These are phyloP conservation scores for Pichia ethanolica DNA, from an alignment of 805 yeast species.

Conservation along the genomic window DNA sequence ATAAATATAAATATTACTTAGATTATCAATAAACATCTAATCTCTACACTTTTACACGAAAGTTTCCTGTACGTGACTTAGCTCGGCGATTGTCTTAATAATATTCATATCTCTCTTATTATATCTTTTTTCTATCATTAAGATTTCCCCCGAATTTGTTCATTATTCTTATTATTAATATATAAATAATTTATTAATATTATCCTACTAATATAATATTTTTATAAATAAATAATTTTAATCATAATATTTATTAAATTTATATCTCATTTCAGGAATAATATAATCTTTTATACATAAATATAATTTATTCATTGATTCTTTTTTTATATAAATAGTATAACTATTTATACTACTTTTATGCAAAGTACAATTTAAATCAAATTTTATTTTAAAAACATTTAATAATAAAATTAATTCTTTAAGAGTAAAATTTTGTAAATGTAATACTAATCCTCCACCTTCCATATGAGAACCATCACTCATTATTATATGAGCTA, in stretches of 20 bases:
- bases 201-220: not conserved
- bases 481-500: conserved; percentile 1
- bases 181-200: not conserved
- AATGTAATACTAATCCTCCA: not conserved
- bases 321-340: not conserved
- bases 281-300: not conserved
- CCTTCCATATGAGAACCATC: conserved; percentile 1
- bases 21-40: conserved; percentile 1
- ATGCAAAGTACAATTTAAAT: not conserved
- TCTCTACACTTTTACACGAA: conserved; percentile 1
- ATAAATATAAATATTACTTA: not conserved
- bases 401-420: not conserved
- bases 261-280: not conserved
- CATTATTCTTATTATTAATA: not conserved
- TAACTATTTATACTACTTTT: not conserved
- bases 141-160: conserved; percentile 1
- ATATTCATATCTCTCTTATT: not conserved
- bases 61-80: not conserved
- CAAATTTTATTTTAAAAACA: not conserved
- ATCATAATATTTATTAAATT: not conserved
- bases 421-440: not conserved
- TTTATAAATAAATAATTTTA: not conserved
- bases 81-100: conserved; percentile 2
- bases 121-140: not conserved
- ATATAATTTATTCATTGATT: not conserved